Evolutionary conservation across 108 stramenopile genomes (phyloP).

Genomic region (Pelagomonas calceolata): DNA sequence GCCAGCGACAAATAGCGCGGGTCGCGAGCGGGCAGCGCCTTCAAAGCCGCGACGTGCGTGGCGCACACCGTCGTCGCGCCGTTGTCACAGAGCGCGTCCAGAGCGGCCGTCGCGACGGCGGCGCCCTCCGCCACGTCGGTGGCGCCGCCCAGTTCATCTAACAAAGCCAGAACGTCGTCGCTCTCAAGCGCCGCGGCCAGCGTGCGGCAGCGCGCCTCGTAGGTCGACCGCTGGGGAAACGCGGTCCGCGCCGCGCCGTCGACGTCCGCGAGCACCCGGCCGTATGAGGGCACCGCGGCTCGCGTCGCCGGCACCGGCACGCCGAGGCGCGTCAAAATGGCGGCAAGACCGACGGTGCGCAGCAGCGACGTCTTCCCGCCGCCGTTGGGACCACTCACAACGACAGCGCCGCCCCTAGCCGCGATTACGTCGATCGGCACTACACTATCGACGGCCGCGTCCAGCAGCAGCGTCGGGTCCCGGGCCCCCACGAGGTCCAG

Average conservation of each 20-base stretch:
- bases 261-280: not conserved
- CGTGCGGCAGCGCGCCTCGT: not conserved
- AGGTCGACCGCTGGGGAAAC: not conserved
- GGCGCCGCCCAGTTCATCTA: not conserved
- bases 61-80: not conserved
- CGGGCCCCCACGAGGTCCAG: too few relatives aligned
- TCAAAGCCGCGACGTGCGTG: not conserved
- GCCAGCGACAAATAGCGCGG: not conserved
- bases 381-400: not conserved
- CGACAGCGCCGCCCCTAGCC: not conserved
- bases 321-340: not conserved
- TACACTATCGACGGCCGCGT: not conserved
- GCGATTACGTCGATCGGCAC: too few relatives aligned
- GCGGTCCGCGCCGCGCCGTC: not conserved
- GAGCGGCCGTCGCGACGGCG: not conserved
- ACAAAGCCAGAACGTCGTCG: not conserved
- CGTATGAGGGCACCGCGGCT: not conserved
- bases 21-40: not conserved
- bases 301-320: not conserved
- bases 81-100: not conserved
- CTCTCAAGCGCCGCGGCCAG: not conserved
- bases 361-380: not conserved
- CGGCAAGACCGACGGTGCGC: not conserved
- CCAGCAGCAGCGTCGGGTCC: too few relatives aligned
- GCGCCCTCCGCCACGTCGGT: not conserved